A percentile compares a stretch with the other conserved stretches of the same genome.
Conservation (phyloP, 1,284 basidiomycete genomes). For the Wallemia mellicola region DNA sequence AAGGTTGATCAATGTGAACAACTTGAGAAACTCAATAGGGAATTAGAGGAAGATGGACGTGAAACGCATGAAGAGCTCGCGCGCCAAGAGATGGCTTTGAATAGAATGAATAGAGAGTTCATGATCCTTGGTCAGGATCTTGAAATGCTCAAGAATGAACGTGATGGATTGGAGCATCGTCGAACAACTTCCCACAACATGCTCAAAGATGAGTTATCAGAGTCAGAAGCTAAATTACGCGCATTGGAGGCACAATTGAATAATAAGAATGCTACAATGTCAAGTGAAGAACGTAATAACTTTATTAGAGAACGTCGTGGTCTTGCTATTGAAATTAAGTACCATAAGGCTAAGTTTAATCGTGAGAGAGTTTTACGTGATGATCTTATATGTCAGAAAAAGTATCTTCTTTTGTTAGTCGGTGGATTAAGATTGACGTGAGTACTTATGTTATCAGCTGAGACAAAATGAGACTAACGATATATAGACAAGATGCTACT, state of each 20-base stretch:
- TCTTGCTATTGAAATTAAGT: conserved; percentile 55
- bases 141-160: conserved; percentile 7
- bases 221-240: not conserved
- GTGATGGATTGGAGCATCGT: not conserved
- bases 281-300: conserved; percentile 23
- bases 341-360: conserved; percentile 68
- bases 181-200: conserved; percentile 1
- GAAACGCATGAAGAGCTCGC: conserved; percentile 2
- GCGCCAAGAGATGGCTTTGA: conserved; percentile 5
- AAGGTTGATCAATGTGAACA: conserved; percentile 2
- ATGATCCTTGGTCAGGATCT: conserved; percentile 5
- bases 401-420: conserved; percentile 23
- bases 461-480: not conserved
- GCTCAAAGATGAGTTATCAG: conserved; percentile 3
- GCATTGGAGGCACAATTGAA: not conserved
- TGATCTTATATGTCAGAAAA: conserved; percentile 58
- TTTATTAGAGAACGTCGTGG: conserved; percentile 53
- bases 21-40: conserved; percentile 1
- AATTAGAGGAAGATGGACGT: conserved; percentile 3
- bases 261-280: not conserved
- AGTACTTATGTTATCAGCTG: conserved; percentile 7
- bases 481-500: conserved; percentile 37
- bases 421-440: conserved; percentile 39
- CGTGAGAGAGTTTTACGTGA: conserved; percentile 55
- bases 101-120: conserved; percentile 4